These are phyloP conservation scores for Nigrospora oryzae DNA, from an alignment of 2,329 filamentous ascomycete genomes.

Conservation along the genomic window DNA sequence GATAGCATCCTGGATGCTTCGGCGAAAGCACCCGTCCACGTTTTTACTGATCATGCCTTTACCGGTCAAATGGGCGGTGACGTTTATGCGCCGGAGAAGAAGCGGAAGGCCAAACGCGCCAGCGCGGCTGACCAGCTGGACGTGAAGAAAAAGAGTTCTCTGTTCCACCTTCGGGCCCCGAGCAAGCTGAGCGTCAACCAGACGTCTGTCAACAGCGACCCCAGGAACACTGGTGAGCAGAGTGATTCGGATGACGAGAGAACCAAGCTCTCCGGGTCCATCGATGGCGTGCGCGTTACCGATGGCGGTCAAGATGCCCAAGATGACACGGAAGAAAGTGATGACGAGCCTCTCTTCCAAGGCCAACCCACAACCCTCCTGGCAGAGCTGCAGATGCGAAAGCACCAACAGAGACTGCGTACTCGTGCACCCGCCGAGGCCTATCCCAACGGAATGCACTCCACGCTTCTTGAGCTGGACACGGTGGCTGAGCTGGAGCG, in stretches of 20 bases:
- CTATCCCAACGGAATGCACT: slow-evolving; percentile 73
- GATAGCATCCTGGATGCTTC: slow-evolving; percentile 91
- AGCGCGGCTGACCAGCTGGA: slow-evolving; percentile 14
- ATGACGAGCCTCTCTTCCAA: slow-evolving; percentile 44
- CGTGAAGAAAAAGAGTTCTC: slow-evolving; percentile 38
- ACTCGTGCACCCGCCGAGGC: slow-evolving; percentile 58
- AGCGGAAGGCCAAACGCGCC: slow-evolving; percentile 28
- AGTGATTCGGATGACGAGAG: slow-evolving; percentile 16
- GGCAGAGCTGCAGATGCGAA: slow-evolving; percentile 84
- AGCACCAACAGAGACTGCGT: slow-evolving; percentile 76
- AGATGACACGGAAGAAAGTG: slow-evolving; percentile 34
- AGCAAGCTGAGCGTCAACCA: slow-evolving; percentile 19
- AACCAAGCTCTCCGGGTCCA: slow-evolving; percentile 12
- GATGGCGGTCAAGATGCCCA: slow-evolving; percentile 27
- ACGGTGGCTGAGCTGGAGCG: slow-evolving; percentile 81
- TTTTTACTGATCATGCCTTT: slow-evolving; percentile 84
- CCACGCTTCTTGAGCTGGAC: slow-evolving; percentile 83
- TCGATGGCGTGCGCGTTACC: slow-evolving; percentile 21
- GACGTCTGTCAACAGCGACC: slow-evolving; percentile 13
- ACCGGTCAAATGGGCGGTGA: slow-evolving; percentile 68
- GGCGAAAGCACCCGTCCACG: slow-evolving; percentile 75
- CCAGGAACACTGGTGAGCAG: slow-evolving; percentile 4
- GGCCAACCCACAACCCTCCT: slow-evolving; percentile 83
- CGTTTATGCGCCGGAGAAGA: slow-evolving; percentile 59
- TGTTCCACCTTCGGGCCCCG: slow-evolving; percentile 37